phyloP scores from a whole-genome alignment of 352 stramenopile genomes.

The Phytopythium oedochilum region DNA sequence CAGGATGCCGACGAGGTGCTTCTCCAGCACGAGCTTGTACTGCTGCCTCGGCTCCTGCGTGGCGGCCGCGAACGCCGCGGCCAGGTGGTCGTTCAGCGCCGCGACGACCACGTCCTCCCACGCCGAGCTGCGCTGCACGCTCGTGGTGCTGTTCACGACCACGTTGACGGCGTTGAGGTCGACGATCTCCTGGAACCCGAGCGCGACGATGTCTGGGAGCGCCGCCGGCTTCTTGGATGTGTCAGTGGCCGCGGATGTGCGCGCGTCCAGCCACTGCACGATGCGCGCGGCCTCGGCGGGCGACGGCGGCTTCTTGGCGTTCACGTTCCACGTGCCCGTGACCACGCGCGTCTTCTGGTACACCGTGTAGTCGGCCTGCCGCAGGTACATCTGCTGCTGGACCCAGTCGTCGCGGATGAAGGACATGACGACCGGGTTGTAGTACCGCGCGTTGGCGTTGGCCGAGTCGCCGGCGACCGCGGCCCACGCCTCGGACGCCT shows the following conservation, averaged over 20 bases:
- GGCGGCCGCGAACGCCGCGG: conserved; percentile 2
- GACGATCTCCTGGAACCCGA: conserved; percentile 99
- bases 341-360: conserved; percentile 56
- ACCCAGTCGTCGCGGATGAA: conserved; percentile 89
- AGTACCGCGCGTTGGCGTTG: conserved; percentile 49
- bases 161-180: conserved; percentile 99
- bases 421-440: conserved; percentile 79
- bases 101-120: conserved; percentile 89
- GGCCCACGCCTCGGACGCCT: not conserved
- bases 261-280: conserved; percentile 58
- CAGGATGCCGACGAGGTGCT: conserved; percentile 96
- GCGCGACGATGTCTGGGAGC: conserved; percentile 57
- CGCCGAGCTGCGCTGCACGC: conserved; percentile 81
- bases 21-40: conserved; percentile 81
- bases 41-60: conserved; percentile 17
- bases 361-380: conserved; percentile 61
- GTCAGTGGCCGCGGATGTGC: conserved; percentile 2
- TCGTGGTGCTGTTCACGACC: conserved; percentile 94
- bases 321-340: conserved; percentile 99
- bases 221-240: conserved; percentile 1
- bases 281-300: conserved; percentile 42
- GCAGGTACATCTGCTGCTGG: conserved; percentile 62
- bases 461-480: not conserved
- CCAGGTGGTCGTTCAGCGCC: conserved; percentile 86
- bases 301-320: conserved; percentile 96